Percentiles rank a stretch among this genome's conserved stretches.
Evolutionary conservation across 2,329 filamentous ascomycete genomes (phyloP).

Genomic region (Diaporthe australafricana): DNA sequence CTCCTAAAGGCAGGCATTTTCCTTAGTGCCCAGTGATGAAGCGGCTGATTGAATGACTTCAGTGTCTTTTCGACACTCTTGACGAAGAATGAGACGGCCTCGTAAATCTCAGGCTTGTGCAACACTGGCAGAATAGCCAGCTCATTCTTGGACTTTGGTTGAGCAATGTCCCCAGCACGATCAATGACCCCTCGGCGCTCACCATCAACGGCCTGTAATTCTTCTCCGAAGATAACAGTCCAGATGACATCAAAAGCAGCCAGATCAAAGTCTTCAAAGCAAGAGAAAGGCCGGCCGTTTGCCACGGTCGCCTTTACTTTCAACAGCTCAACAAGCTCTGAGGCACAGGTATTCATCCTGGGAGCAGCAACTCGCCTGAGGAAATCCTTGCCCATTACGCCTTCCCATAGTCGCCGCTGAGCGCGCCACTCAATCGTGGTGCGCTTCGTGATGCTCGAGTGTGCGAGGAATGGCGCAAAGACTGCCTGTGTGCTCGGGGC

Average conservation of each 20-base stretch:
- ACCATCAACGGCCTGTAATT: no score
- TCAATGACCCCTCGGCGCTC: neutral
- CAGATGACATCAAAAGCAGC: neutral
- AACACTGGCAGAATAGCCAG: neutral
- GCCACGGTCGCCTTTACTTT: neutral
- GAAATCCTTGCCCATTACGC: neutral
- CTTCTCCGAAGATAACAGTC: neutral
- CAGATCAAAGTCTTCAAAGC: neutral
- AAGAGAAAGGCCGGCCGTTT: neutral
- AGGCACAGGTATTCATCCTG: neutral
- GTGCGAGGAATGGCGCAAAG: neutral
- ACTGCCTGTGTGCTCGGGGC: neutral
- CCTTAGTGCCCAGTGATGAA: neutral
- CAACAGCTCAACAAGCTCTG: neutral
- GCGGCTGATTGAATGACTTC: neutral
- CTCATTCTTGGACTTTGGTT: neutral
- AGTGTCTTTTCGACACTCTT: neutral
- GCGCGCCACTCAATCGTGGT: neutral
- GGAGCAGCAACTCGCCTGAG: neutral
- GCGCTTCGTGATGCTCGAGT: neutral
- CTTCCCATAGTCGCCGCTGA: neutral
- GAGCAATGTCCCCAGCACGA: neutral
- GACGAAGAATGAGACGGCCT: neutral
- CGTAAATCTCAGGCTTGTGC: neutral
- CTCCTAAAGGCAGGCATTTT: neutral